phyloP scores from a whole-genome alignment of 2,329 filamentous ascomycete genomes.

The Zasmidium angulare region DNA sequence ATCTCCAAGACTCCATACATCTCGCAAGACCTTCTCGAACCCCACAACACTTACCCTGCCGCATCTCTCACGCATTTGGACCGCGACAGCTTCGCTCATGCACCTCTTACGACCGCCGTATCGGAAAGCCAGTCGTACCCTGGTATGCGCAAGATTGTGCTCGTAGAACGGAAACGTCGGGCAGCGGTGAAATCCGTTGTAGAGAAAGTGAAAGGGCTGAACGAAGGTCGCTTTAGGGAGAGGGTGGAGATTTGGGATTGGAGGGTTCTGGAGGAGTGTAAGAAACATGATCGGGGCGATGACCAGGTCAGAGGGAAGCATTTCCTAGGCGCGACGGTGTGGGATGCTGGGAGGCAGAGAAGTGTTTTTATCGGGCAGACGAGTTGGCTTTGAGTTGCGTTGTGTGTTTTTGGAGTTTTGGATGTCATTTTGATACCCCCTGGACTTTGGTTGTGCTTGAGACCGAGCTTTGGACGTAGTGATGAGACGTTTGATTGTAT shows the following conservation, averaged over 20 bases:
- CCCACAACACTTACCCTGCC: conserved; percentile 19
- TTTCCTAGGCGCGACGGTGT: conserved; percentile 31
- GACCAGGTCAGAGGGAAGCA: conserved; percentile 22
- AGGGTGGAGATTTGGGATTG: conserved; percentile 34
- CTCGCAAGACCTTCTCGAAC: conserved; percentile 27
- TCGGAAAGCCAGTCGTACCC: conserved; percentile 35
- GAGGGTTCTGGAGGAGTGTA: conserved; percentile 31
- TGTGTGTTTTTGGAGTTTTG: too few species aligned
- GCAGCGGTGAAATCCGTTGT: conserved; percentile 18
- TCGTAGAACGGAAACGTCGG: conserved; percentile 32
- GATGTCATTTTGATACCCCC: neutral
- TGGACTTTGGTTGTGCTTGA: neutral
- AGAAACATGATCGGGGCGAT: conserved; percentile 15
- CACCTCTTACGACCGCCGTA: conserved; percentile 21
- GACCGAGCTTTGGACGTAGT: too few species aligned
- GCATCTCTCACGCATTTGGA: conserved; percentile 30
- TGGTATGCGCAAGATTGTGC: conserved; percentile 32
- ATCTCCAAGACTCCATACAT: conserved; percentile 32
- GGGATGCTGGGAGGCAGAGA: conserved; percentile 23
- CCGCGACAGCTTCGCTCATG: conserved; percentile 28
- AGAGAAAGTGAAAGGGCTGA: conserved; percentile 21
- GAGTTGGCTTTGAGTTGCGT: conserved; percentile 11
- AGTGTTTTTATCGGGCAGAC: conserved; percentile 24
- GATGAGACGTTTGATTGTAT: too few species aligned
- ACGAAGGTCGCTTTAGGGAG: conserved; percentile 27